Evolutionary conservation across 441 rosid species (phyloP).

Genomic region (Gossypium trilobum): DNA sequence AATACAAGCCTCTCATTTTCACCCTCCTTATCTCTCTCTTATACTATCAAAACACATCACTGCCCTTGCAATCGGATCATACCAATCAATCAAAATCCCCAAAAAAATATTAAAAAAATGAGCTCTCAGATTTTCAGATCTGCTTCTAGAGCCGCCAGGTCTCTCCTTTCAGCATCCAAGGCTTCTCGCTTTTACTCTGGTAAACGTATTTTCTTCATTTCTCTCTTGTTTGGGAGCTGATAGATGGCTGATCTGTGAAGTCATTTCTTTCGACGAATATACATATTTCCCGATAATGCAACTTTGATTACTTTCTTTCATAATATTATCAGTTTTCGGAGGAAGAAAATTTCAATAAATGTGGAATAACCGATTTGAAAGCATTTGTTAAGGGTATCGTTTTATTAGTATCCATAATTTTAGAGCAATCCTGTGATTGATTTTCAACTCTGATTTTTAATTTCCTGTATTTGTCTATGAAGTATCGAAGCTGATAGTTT

Average conservation of each 20-base stretch:
- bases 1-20: neutral
- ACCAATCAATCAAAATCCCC: neutral
- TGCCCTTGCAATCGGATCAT: neutral
- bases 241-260: neutral
- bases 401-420: neutral
- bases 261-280: neutral
- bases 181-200: constrained; percentile 66
- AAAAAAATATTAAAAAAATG: constrained; percentile 22
- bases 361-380: neutral
- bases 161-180: constrained; percentile 63
- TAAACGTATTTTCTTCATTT: constrained; percentile 15
- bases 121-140: constrained; percentile 68
- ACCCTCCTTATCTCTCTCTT: constrained; percentile 1
- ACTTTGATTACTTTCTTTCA: neutral
- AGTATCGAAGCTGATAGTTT: neutral
- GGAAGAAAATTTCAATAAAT: neutral
- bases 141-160: constrained; percentile 64
- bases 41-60: neutral
- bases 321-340: neutral
- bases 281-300: neutral
- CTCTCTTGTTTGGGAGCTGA: neutral
- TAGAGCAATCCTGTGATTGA: neutral
- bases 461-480: neutral
- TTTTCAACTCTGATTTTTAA: neutral
- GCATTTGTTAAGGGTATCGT: neutral